Evolutionary conservation across 2,329 filamentous ascomycete species (phyloP).

Genomic region (Talaromyces sp.): DNA sequence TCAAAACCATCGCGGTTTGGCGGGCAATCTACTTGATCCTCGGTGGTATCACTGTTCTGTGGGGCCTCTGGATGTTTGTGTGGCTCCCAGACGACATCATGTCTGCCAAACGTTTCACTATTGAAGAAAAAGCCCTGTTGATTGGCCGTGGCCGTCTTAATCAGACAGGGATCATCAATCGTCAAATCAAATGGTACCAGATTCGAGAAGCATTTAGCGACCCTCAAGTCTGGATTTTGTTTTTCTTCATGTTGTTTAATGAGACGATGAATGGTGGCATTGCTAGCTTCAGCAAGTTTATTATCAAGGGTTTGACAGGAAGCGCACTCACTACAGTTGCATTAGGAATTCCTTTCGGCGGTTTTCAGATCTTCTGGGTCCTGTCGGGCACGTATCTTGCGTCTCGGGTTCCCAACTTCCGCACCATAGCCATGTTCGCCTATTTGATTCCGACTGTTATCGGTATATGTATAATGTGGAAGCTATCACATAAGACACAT

Average conservation of each 20-base stretch:
- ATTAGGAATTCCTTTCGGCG: slow-evolving; percentile 55
- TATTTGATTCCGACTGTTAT: slow-evolving; percentile 54
- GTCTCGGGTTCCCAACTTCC: slow-evolving; percentile 49
- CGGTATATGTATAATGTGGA: slow-evolving; percentile 51
- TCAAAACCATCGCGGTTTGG: slow-evolving; percentile 44
- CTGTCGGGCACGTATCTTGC: slow-evolving; percentile 51
- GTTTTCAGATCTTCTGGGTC: slow-evolving; percentile 54
- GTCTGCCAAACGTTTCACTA: slow-evolving; percentile 40
- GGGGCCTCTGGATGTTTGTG: slow-evolving; percentile 40
- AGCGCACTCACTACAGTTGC: slow-evolving; percentile 49
- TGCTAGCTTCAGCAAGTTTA: slow-evolving; percentile 56
- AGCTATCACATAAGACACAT: slow-evolving; percentile 40
- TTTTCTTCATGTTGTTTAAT: slow-evolving; percentile 50
- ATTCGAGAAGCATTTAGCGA: slow-evolving; percentile 48
- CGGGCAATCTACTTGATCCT: slow-evolving; percentile 47
- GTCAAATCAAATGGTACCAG: slow-evolving; percentile 48
- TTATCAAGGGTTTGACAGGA: slow-evolving; percentile 48
- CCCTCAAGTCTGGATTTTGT: slow-evolving; percentile 46
- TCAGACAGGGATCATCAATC: slow-evolving; percentile 48
- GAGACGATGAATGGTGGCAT: slow-evolving; percentile 53
- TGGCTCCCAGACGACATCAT: slow-evolving; percentile 47
- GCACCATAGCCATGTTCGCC: slow-evolving; percentile 52
- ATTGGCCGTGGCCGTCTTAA: slow-evolving; percentile 39
- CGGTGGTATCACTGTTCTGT: slow-evolving; percentile 44
- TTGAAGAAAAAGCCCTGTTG: slow-evolving; percentile 45